phyloP scores from a whole-genome alignment of 192 early-diverging fungal genomes.

The Ambispora gerdemannii region DNA sequence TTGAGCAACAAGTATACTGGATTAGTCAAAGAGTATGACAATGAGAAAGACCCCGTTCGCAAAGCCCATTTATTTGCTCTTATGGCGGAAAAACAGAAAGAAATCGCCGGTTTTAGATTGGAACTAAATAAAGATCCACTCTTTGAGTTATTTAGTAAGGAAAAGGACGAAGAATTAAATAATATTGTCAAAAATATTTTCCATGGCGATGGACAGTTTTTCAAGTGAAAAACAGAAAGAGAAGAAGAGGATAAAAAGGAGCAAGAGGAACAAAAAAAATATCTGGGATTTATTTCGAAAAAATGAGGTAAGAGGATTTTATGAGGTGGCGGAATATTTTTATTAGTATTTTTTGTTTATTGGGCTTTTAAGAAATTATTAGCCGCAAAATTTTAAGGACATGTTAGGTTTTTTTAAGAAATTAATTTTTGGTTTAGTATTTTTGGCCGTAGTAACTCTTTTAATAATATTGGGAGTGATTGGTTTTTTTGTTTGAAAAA shows the following conservation, averaged over 20 bases:
- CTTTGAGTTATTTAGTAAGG: background rate
- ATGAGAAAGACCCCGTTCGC: background rate
- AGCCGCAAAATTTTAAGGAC: background rate
- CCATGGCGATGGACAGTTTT: background rate
- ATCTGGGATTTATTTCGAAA: constrained; percentile 11
- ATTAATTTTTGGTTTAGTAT: background rate
- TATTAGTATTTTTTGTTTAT: background rate
- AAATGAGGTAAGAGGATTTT: background rate
- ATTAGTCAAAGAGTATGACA: background rate
- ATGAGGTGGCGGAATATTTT: background rate
- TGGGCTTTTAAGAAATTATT: background rate
- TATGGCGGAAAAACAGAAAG: background rate
- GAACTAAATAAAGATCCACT: constrained; percentile 6
- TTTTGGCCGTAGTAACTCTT: background rate
- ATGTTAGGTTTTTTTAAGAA: background rate
- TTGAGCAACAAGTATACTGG: background rate
- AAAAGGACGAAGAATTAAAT: background rate
- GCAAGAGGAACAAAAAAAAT: background rate
- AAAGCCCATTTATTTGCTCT: background rate
- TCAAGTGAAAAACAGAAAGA: too few species aligned
- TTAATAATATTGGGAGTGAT: background rate
- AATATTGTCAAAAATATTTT: constrained; percentile 1
- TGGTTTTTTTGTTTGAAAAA: background rate
- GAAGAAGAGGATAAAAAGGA: background rate
- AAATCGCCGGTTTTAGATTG: background rate